A percentile compares a stretch with the other conserved stretches of the same genome.
Evolutionary conservation across 257 asterid genomes (phyloP).

Genomic region (Solanum corneliomulleri): DNA sequence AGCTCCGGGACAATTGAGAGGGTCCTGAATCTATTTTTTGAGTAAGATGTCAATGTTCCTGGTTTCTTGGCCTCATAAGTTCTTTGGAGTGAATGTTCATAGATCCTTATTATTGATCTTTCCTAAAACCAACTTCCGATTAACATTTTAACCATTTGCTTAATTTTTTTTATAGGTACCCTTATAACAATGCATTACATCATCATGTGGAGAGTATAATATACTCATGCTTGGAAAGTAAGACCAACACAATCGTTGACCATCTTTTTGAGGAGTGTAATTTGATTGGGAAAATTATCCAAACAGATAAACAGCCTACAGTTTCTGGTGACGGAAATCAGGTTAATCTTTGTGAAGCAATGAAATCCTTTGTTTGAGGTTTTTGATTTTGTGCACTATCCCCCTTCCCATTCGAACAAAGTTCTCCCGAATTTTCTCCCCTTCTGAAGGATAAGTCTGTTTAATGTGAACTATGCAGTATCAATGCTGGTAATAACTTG

Average conservation of each 20-base stretch:
- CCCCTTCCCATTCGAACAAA: background rate
- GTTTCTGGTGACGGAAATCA: conserved; percentile 42
- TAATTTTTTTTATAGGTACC: conserved; percentile 45
- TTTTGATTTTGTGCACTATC: background rate
- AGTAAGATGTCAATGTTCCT: conserved; percentile 35
- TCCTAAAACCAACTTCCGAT: background rate
- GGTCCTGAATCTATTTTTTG: conserved; percentile 79
- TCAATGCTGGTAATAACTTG: background rate
- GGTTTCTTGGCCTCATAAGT: background rate
- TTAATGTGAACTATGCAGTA: background rate
- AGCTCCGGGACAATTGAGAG: conserved; percentile 73
- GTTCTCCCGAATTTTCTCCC: background rate
- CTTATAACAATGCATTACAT: conserved; percentile 88
- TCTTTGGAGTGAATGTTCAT: background rate
- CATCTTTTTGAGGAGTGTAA: conserved; percentile 72
- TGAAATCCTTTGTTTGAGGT: background rate
- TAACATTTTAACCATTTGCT: background rate
- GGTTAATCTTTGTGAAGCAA: conserved; percentile 24
- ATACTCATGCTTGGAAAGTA: conserved; percentile 82
- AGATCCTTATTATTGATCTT: background rate
- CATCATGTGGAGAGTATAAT: conserved; percentile 92
- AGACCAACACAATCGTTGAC: conserved; percentile 36
- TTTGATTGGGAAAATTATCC: conserved; percentile 63
- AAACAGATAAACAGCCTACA: conserved; percentile 49
- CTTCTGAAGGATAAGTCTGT: background rate